Evolutionary conservation across 345 rosid species (phyloP), one percentile per base, ranked within the genome.

Genomic region (Eucalyptus cloeziana): DNA sequence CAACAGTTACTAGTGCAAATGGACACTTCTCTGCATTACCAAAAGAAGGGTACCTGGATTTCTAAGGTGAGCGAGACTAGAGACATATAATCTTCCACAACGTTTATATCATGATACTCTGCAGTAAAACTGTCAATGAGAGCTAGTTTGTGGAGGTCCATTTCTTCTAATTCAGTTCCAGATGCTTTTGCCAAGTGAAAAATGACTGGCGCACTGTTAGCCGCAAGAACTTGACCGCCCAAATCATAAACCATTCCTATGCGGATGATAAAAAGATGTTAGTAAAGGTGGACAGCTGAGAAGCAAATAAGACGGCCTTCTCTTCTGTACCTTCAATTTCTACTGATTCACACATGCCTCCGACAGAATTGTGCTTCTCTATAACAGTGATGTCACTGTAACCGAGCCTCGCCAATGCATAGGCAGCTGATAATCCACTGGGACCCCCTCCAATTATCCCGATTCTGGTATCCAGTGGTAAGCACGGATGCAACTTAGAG

Each of bases 151-250:
- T 95, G 97, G 45, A 94, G 92, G 91, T 94, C 96, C 96, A 94
- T 94, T 90, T 94, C 94, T 89, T 91, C 96, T 69, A 94, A 76
- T 88, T 94, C 95, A 76, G 92, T 89, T 3, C 92, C 94, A 33
- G 92, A 89, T 86, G 94, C 95, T 88, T 94, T 94, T 6, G 95
- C 97, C 93, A 95, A 86, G 89, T 94, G 94, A 91, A 94, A 95
- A 50, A 93, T 93, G 62, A 88, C 91, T 3, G 97, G 97, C 14
- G 96, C 95, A 49, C 95, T 94, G 85, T 95, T 95, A 43, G 95
- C 95, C 13, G 97, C 97, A 24, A 94, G 94, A 90, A 95, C 97
- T 92, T 95, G 97, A 76, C 97, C 97, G 7, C 97, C 96, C 87
- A 95, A 91, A 89, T 94, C 97, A 88, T 95, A 95, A 81, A 92